phyloP scores from a whole-genome alignment of 441 rosid species.

The Hura crepitans region DNA sequence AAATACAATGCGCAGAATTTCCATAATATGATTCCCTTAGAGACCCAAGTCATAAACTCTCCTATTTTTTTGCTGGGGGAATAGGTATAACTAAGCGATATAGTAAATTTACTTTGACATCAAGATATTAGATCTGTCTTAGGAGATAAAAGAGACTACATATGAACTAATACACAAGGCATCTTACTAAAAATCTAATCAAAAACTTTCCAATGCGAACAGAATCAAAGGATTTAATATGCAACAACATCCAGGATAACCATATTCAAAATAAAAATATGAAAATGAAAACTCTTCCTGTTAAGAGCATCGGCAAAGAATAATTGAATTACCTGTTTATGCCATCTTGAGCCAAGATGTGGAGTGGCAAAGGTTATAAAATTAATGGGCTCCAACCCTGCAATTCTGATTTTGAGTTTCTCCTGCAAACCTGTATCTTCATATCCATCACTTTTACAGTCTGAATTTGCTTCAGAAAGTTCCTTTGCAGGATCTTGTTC shows the following conservation, averaged over 20 bases:
- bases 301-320: neutral
- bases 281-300: neutral
- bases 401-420: constrained; percentile 50
- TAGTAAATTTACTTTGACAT: no score
- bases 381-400: constrained; percentile 87
- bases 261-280: neutral
- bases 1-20: constrained; percentile 18
- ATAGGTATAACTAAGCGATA: no score
- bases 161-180: no score
- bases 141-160: no score
- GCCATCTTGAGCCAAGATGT: constrained; percentile 92
- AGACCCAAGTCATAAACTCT: neutral
- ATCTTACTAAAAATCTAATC: no score
- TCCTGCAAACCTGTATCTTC: no score
- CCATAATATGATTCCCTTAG: constrained; percentile 4
- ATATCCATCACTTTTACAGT: no score
- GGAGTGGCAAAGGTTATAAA: constrained; percentile 93
- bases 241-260: no score
- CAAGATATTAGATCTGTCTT: no score
- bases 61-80: no score
- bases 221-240: no score
- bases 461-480: constrained; percentile 24
- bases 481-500: constrained; percentile 24
- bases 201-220: no score
- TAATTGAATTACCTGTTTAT: constrained; percentile 55